Evolutionary conservation across 768 basidiomycete species (phyloP).

Genomic region (Coprinopsis cinerea): DNA sequence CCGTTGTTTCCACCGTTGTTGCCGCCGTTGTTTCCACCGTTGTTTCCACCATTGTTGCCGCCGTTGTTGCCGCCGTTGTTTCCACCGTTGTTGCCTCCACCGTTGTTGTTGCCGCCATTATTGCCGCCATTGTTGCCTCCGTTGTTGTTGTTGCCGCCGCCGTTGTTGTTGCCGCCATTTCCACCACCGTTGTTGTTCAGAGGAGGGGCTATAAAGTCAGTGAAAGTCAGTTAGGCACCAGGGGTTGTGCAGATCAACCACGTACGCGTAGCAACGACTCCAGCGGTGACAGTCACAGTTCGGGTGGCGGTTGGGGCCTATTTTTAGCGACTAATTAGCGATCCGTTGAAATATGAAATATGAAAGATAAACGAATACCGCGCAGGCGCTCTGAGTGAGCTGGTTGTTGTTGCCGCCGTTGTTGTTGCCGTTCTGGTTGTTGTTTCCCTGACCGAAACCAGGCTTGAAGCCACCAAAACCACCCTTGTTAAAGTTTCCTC

Average conservation of each 20-base stretch:
- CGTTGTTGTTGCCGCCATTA: conserved; percentile 3
- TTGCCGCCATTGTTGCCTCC: background rate
- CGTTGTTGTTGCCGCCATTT: conserved; percentile 9
- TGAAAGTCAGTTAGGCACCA: background rate
- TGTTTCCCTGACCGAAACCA: too few relatives aligned
- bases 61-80: conserved; percentile 5
- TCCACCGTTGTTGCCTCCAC: conserved; percentile 6
- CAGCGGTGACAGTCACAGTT: conserved; percentile 31
- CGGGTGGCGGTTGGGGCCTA: conserved; percentile 15
- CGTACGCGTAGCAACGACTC: conserved; percentile 14
- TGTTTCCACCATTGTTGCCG: conserved; percentile 6
- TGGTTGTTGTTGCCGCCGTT: too few relatives aligned
- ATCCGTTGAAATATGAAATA: too few relatives aligned
- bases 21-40: conserved; percentile 5
- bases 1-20: conserved; percentile 8
- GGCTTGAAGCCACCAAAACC: too few relatives aligned
- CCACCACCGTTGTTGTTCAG: background rate
- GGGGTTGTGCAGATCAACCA: too few relatives aligned
- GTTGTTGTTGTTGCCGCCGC: conserved; percentile 2
- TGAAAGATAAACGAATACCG: too few relatives aligned
- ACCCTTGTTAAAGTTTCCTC: too few relatives aligned
- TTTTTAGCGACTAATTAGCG: conserved; percentile 9
- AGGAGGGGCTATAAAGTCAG: conserved; percentile 2
- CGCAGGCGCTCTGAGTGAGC: too few relatives aligned
- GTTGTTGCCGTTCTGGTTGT: too few relatives aligned